These are phyloP conservation scores for Aspergillus awamori DNA, from an alignment of 2,329 filamentous ascomycete genomes.

Conservation along the genomic window DNA sequence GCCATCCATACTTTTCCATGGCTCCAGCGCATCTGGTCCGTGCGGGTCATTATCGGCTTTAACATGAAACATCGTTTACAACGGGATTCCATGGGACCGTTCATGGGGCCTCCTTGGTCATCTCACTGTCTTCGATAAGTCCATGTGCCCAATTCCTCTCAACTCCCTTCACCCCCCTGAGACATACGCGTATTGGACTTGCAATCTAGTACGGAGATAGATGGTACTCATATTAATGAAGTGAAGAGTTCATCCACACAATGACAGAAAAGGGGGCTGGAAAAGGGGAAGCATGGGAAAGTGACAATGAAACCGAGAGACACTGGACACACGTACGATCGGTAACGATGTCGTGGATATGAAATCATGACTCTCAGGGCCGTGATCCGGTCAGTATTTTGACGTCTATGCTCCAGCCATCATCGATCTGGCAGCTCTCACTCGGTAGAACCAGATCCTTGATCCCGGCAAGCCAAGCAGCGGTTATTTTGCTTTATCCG, in stretches of 20 bases:
- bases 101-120: conserved; percentile 4
- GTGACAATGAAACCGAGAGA: background rate
- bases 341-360: background rate
- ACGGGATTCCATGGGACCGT: conserved; percentile 11
- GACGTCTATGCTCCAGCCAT: background rate
- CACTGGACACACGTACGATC: background rate
- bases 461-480: background rate
- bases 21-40: conserved; percentile 18
- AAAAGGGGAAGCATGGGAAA: background rate
- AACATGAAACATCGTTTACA: conserved; percentile 23
- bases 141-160: background rate
- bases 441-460: background rate
- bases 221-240: background rate
- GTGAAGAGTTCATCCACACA: background rate
- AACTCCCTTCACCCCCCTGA: background rate
- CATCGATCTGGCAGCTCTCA: background rate
- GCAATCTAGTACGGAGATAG: background rate
- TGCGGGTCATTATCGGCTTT: conserved; percentile 19
- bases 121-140: background rate
- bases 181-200: background rate
- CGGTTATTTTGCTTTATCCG: conserved; percentile 2
- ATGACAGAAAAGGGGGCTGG: background rate
- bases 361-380: background rate
- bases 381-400: background rate
- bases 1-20: conserved; percentile 3